phyloP scores from a whole-genome alignment of 2,329 filamentous ascomycete species.

The Colletotrichum australisinense region DNA sequence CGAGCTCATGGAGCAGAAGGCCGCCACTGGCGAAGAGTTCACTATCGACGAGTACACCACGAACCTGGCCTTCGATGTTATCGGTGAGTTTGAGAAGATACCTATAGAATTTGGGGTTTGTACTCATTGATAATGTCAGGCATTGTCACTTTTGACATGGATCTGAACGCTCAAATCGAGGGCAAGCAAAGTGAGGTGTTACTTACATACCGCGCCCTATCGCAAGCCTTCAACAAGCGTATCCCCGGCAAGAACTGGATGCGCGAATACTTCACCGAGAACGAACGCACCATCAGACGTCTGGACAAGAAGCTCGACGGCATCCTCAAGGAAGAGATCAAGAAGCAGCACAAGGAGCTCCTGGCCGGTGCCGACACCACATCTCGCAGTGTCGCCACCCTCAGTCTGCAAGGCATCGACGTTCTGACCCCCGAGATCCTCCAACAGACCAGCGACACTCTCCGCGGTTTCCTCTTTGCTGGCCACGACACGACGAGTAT shows the following conservation, averaged over 20 bases:
- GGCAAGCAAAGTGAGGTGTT: slow-evolving; percentile 40
- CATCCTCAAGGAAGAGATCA: slow-evolving; percentile 38
- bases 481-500: slow-evolving; percentile 54
- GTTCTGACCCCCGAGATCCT: slow-evolving; percentile 42
- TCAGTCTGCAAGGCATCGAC: slow-evolving; percentile 45
- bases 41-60: slow-evolving; percentile 42
- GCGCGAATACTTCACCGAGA: slow-evolving; percentile 36
- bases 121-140: slow-evolving; percentile 23
- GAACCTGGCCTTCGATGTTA: slow-evolving; percentile 52
- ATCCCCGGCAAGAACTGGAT: slow-evolving; percentile 40
- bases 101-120: slow-evolving; percentile 20
- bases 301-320: slow-evolving; percentile 39
- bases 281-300: slow-evolving; percentile 40
- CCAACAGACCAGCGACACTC: slow-evolving; percentile 46
- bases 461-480: slow-evolving; percentile 52
- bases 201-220: slow-evolving; percentile 34
- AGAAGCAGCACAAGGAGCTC: slow-evolving; percentile 26
- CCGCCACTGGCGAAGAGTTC: slow-evolving; percentile 42
- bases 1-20: slow-evolving; percentile 43
- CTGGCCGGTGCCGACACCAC: slow-evolving; percentile 12
- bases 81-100: slow-evolving; percentile 37
- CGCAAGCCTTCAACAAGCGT: slow-evolving; percentile 34
- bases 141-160: slow-evolving; percentile 46
- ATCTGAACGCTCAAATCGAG: slow-evolving; percentile 47
- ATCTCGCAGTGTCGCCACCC: slow-evolving; percentile 43